phyloP scores from a whole-genome alignment of 768 basidiomycete genomes.

The Boletus coccyginus region DNA sequence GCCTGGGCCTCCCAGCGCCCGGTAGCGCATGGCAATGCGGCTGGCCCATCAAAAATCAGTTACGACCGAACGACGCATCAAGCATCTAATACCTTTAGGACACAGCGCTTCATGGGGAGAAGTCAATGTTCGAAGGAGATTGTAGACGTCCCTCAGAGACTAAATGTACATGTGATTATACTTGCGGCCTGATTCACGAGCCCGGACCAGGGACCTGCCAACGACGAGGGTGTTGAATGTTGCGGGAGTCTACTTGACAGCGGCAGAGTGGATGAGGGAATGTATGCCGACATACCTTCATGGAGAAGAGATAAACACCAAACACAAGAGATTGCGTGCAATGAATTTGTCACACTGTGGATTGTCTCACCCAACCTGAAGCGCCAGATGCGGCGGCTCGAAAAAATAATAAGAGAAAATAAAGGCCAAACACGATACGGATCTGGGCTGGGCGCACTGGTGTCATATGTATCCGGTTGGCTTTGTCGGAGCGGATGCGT shows the following conservation, averaged over 20 bases:
- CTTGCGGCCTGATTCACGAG: not conserved
- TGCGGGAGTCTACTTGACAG: not conserved
- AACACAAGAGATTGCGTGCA: conserved; percentile 1
- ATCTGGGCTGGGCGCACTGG: not conserved
- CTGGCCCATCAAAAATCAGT: not conserved
- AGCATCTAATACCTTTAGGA: not conserved
- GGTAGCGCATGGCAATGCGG: not conserved
- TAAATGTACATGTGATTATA: not conserved
- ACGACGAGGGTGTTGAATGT: conserved; percentile 1
- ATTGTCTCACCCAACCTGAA: not conserved
- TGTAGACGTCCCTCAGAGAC: not conserved
- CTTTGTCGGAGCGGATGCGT: not conserved
- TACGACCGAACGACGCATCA: not conserved
- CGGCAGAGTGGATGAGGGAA: not conserved
- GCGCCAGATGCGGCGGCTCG: not conserved
- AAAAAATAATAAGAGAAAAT: not conserved
- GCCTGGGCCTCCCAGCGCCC: not conserved
- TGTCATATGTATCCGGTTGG: not conserved
- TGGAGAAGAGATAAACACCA: conserved; percentile 5
- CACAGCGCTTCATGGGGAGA: not conserved
- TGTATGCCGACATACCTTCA: conserved; percentile 11
- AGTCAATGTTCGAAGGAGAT: not conserved
- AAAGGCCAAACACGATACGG: not conserved
- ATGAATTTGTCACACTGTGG: conserved; percentile 2
- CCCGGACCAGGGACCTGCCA: conserved; percentile 3